These are phyloP conservation scores for Plasmodiophora brassicae DNA, from an alignment of 208 protist genomes.

Conservation along the genomic window DNA sequence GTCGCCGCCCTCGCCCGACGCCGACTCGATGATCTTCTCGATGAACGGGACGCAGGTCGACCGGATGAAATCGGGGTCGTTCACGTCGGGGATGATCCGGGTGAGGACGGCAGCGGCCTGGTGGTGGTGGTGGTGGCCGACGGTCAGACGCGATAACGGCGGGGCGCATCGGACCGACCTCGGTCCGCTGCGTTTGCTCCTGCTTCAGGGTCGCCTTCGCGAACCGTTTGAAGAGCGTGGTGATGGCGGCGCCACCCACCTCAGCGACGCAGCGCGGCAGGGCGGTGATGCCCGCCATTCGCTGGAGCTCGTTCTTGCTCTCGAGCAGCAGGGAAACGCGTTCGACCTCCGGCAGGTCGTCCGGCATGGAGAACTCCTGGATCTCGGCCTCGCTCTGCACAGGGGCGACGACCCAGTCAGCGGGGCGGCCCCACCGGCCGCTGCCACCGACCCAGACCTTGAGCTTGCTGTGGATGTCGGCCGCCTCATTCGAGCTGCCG, in stretches of 20 bases:
- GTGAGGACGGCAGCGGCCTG: background rate
- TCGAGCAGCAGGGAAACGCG: conserved; percentile 4
- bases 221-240: background rate
- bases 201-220: background rate
- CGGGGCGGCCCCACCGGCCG: no score
- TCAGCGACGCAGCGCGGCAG: background rate
- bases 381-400: background rate
- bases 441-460: background rate
- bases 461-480: background rate
- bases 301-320: conserved; percentile 15
- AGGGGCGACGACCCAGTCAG: background rate
- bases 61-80: background rate
- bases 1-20: background rate
- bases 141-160: background rate
- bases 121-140: no score
- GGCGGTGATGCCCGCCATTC: background rate
- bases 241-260: background rate
- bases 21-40: background rate
- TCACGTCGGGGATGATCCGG: background rate
- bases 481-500: conserved; percentile 10
- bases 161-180: background rate
- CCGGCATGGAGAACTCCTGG: background rate
- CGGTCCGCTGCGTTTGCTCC: background rate
- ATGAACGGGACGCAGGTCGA: background rate
- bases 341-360: background rate